Evolutionary conservation across 2,329 filamentous ascomycete genomes (phyloP), one percentile per base, ranked within the genome.

Genomic region (Rachicladosporium sp.): DNA sequence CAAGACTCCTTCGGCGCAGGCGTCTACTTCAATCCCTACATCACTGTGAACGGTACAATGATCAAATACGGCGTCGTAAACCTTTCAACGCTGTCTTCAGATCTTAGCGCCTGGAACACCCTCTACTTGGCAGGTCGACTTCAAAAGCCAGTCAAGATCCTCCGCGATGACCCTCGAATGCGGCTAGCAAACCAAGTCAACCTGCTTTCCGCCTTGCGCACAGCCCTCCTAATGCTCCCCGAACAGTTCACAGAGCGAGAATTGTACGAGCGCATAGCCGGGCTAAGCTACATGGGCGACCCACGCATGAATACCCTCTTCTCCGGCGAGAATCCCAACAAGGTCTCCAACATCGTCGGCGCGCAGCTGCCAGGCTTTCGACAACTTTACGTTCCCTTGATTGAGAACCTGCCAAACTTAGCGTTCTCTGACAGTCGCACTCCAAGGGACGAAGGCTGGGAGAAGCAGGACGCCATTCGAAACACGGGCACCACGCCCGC

Each of bases 41-140:
- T 98, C 36, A 89, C 83, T 2, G 80, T 96, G 44, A 94, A 96
- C 53, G 93, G 91, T 31, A 93, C 87, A 46, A 71, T 96, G 54
- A 91, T 98, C 62, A 98, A 98, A 64, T 98, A 98, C 54, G 91
- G 89, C 12, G 91, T 98, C 13, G 93, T 95, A 33, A 94, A 93
- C 54, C 74, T 96, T 48, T 80, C 93, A 55, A 95, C 88, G 2
- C 69, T 98, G 10, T 88, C 86, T 52, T 73, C 71, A 32, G 91
- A 98, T 57, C 73, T 98, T 15, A 82, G 78, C 27, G 78, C 87
- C 43, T 98, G 91, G 91, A 80, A 94, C 46, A 94, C 86, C 0
- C 69, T 98, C 19, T 98, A 98, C 61, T 74, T 98, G n/a, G 91
- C 93, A 4, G 91, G 91, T 3, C 82, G 91, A 27, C 71, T 98